Evolutionary conservation across 495 filamentous ascomycete genomes (phyloP).

Genomic region (Tuber umbilicatum): DNA sequence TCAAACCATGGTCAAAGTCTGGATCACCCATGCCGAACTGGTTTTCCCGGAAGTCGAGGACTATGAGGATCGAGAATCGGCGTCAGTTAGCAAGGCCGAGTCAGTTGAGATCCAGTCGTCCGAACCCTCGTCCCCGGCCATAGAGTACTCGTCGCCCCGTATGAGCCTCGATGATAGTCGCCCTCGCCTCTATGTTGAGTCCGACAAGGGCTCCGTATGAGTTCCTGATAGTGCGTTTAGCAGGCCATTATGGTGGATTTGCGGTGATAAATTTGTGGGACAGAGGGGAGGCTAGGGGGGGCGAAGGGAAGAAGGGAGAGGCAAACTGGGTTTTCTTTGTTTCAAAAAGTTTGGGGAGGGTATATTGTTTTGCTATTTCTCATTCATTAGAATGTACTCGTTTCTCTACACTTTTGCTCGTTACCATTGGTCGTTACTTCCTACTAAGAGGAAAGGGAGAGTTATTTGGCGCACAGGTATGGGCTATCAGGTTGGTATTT

Average conservation of each 20-base stretch:
- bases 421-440: conserved; percentile 16
- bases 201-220: not conserved
- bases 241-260: not conserved
- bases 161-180: conserved; percentile 35
- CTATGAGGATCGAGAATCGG: conserved; percentile 37
- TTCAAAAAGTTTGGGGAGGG: conserved; percentile 15
- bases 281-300: conserved; percentile 20
- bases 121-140: conserved; percentile 31
- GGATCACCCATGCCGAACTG: conserved; percentile 36
- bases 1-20: conserved; percentile 42
- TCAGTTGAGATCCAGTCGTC: conserved; percentile 35
- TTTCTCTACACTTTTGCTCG: conserved; percentile 9
- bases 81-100: conserved; percentile 30
- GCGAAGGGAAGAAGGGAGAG: conserved; percentile 8
- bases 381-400: conserved; percentile 22
- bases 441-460: conserved; percentile 17
- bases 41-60: conserved; percentile 41
- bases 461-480: conserved; percentile 32
- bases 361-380: conserved; percentile 26
- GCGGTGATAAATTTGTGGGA: not conserved
- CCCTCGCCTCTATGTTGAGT: conserved; percentile 2
- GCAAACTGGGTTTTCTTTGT: conserved; percentile 5
- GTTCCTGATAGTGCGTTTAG: not conserved
- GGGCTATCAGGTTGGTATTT: conserved; percentile 30
- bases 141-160: conserved; percentile 30